Evolutionary conservation across 331 rosid genomes (phyloP), one percentile per base, ranked within the genome.

Genomic region (Acacia pycnantha): DNA sequence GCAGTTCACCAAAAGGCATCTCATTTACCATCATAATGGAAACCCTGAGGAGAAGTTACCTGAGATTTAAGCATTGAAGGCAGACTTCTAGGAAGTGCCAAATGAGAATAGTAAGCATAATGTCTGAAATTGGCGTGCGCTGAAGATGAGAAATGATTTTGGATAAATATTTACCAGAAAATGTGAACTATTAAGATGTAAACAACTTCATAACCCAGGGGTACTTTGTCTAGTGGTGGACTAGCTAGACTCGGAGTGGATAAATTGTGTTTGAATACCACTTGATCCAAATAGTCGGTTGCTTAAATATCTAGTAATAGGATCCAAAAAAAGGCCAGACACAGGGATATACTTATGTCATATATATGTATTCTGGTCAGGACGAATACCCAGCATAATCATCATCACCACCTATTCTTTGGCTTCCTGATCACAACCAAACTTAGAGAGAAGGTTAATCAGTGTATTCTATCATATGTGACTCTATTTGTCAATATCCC

Each of bases 391-490:
- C 40, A 35, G 81, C 27, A 21, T 35, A 35, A 80, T 64, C 92
- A 91, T 91, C 79, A 54, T 72, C 85, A 82, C 74, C 89, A 77
- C 73, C 77, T 89, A 77, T 81, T 88, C 90, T 72, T 84, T 84
- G n/a, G 90, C 91, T 69, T 84, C 76, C 79, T 74, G 82, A 54
- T 77, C 78, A 61, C 70, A 66, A 14, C 90, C 90, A 76, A 68
- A 84, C 85, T 89, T 89, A 88, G 88, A 91, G 74, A 89, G 82
- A 68, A 87, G 78, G 73, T 84, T 89, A 22, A 91, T 82, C 82
- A 89, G 51, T 64, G 75, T 87, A 76, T 91, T 91, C 79, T 86
- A n/a, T n/a, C n/a, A n/a, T n/a, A 91, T 19, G 92, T 84, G 70
- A 89, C 87, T 44, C 12, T 11, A 10, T 43, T 43, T 35, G 41